Conservation (phyloP, 305 asterid species). For the Nicotiana rustica region DNA sequence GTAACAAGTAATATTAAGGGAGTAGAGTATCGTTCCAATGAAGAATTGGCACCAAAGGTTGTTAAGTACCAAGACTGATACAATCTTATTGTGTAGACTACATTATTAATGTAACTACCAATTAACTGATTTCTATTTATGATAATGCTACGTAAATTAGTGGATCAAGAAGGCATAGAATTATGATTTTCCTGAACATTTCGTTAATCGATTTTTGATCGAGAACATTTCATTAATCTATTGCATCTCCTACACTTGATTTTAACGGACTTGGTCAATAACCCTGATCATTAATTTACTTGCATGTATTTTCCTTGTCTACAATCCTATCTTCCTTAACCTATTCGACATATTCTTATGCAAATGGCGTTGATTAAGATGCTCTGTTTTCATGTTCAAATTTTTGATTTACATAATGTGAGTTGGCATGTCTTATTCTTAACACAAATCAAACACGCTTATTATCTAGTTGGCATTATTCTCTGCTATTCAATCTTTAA, state of each 20-base stretch:
- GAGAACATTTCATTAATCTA: neutral
- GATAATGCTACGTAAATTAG: constrained; percentile 6
- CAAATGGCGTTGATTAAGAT: neutral
- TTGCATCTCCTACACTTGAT: constrained; percentile 28
- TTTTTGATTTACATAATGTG: neutral
- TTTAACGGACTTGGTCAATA: neutral
- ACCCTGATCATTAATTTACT: neutral
- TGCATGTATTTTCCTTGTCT: neutral
- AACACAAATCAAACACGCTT: neutral
- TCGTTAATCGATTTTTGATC: neutral
- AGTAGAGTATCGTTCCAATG: neutral
- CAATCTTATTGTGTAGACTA: neutral
- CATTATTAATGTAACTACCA: constrained; percentile 6
- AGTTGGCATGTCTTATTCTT: neutral
- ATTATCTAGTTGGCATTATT: neutral
- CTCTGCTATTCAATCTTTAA: neutral
- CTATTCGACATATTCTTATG: neutral
- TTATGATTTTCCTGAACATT: constrained; percentile 4
- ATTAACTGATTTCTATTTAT: neutral
- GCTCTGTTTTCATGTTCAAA: neutral
- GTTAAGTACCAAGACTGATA: neutral
- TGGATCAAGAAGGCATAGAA: neutral
- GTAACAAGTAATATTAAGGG: neutral
- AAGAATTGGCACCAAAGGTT: constrained; percentile 26
- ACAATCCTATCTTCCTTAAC: neutral